Base-by-base conservation (phyloP, 768 basidiomycete genomes). In the Lentinula detonsa region DNA sequence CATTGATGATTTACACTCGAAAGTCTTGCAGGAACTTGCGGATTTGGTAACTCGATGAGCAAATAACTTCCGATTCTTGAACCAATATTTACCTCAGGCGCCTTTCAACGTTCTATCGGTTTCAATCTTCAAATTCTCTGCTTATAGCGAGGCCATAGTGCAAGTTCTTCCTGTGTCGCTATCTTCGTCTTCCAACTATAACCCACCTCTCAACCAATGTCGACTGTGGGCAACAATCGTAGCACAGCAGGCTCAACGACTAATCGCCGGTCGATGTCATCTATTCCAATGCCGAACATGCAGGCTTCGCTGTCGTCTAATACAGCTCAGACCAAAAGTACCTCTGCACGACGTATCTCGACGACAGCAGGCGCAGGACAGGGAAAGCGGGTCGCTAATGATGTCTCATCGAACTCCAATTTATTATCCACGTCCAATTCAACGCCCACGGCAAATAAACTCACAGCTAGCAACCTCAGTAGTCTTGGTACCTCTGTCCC, bases 161-260 rank as follows among this genome's bases (percentile, higher is more conserved):
- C 42, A 43, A 15, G 16, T 0, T 49, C 48, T 28, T 28, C 28
- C 28, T 28, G 37, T 3, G 1, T 39, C 37, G 7, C 37, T 39
- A 8, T 31, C n/a, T 33, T 51, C 50, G 28, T 34, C 34, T 3
- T 18, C 55, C 33, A 21, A 11, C 37, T 33, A 55, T 13, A 33
- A 35, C n/a, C 7, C 5, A 7, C 50, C 15, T 34, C 9, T 34
- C 0, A n/a, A 37, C 10, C 33, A 34, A 54, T 56, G 55, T 56
- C 55, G 39, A 56, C 55, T 7, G 40, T 56, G 28, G 55, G 55
- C 6, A 56, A 56, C 21, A 56, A 56, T 39, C 55, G 55, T 23
- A 56, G 55, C 16, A 56, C 55, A 10, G 21, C 55, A 13, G 28
- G 21, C 16, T 23, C 39, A 23, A 43, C 45, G 45, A 46, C 45